Evolutionary conservation across 768 basidiomycete genomes (phyloP), one percentile per base, ranked within the genome.

Genomic region (Cystobasidium ongulense): DNA sequence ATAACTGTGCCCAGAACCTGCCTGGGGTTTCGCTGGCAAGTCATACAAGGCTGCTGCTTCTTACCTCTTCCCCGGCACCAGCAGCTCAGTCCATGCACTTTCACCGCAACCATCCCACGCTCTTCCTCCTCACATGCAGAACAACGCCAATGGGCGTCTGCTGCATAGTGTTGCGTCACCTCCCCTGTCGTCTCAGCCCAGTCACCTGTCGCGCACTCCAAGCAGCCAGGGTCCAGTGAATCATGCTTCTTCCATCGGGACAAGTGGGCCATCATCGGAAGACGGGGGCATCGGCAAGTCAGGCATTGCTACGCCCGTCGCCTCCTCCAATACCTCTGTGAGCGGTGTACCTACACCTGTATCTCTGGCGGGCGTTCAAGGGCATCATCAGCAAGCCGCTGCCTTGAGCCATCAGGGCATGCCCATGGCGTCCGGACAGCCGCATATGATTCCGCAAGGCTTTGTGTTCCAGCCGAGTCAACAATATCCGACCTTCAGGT

Each of bases 11-110:
- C 11, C 57, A 59, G 57, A 59, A 59, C 57, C 57, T 29, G 38
- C n/a, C 1, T 71, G 68, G 68, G 68, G 53, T n/a, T 71, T 71
- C 54, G 36, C 53, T n/a, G 68, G 68, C 68, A 54, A 59, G 25
- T 36, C 68, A 10, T 71, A 39, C 54, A 31, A 46, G 29, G 41
- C 35, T 36, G 63, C 63, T 11, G 63, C 33, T 4, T 46, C 63
- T 11, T 64, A 38, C 36, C 38, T 36, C 17, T 38, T 25, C 41
- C 63, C 63, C 18, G 36, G 63, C 35, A 31, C 63, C 10, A 38
- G 29, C 39, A 59, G 5, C 3, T 3, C 31, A 17, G 10, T 15
- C n/a, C 68, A 71, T 35, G 35, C 53, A 5, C 33, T 59, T 8
- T 50, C 68, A 2, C 68, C 68, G 23, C 50, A 71, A 54, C 68